Conservation (phyloP, 2,329 filamentous ascomycete species). For the Colletotrichum zoysiae region DNA sequence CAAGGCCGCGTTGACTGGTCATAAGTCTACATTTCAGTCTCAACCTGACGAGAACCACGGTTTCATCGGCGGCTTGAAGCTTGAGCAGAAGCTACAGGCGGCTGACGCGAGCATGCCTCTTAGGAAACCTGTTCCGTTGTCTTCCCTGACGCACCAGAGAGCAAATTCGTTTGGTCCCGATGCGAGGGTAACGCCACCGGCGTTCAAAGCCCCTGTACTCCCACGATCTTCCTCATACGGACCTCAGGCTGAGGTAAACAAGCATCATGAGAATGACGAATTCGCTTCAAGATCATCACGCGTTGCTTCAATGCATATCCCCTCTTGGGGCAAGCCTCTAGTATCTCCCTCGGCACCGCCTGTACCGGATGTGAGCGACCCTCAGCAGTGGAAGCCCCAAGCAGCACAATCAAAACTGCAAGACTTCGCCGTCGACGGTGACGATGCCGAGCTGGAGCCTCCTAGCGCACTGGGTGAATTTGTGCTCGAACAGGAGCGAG, state of each 20-base stretch:
- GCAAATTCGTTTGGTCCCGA: slow-evolving; percentile 37
- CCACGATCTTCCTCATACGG: slow-evolving; percentile 25
- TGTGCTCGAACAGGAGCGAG: slow-evolving; percentile 30
- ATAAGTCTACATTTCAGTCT: slow-evolving; percentile 32
- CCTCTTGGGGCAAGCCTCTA: slow-evolving; percentile 45
- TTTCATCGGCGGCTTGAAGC: slow-evolving; percentile 58
- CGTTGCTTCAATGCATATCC: slow-evolving; percentile 11
- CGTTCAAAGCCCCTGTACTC: slow-evolving; percentile 5
- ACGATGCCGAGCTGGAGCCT: slow-evolving; percentile 20
- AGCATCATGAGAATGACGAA: not conserved
- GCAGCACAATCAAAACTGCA: slow-evolving; percentile 9
- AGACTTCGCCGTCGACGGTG: not conserved
- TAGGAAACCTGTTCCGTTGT: slow-evolving; percentile 19
- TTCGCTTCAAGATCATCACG: slow-evolving; percentile 7
- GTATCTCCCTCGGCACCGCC: slow-evolving; percentile 48
- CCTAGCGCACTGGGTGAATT: slow-evolving; percentile 27
- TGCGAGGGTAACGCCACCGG: slow-evolving; percentile 25
- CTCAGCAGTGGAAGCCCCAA: slow-evolving; percentile 48
- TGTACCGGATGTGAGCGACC: slow-evolving; percentile 50
- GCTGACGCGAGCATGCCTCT: slow-evolving; percentile 37
- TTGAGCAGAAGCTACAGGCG: slow-evolving; percentile 54
- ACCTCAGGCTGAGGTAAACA: slow-evolving; percentile 1
- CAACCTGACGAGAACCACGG: slow-evolving; percentile 45
- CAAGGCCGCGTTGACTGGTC: slow-evolving; percentile 38
- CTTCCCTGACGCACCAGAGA: slow-evolving; percentile 24